These are phyloP conservation scores for Zygoascus flipseniorum DNA, from an alignment of 805 yeast genomes.

Conservation along the genomic window DNA sequence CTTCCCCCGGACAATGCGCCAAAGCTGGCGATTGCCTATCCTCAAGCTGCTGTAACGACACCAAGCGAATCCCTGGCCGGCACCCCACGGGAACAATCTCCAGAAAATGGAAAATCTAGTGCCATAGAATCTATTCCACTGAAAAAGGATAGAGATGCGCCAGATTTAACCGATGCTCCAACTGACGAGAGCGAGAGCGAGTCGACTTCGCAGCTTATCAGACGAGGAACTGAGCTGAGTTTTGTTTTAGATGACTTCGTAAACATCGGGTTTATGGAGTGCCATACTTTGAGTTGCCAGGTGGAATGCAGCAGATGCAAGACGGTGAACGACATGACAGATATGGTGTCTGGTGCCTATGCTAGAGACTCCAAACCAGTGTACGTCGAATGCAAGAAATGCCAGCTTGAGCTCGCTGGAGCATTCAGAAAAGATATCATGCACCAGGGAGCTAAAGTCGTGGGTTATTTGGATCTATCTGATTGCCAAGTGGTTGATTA, in stretches of 20 bases:
- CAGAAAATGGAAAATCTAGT: neutral
- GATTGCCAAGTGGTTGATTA: conserved; percentile 31
- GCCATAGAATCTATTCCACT: neutral
- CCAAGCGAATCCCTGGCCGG: neutral
- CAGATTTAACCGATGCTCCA: neutral
- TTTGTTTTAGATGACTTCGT: conserved; percentile 25
- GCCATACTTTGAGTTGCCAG: conserved; percentile 26
- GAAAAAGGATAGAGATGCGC: conserved; percentile 1
- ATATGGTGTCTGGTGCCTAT: conserved; percentile 28
- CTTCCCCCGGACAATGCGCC: conserved; percentile 10
- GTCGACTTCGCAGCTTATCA: neutral
- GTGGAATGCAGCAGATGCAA: conserved; percentile 33
- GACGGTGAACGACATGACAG: conserved; percentile 26
- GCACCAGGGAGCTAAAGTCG: conserved; percentile 23
- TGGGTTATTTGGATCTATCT: conserved; percentile 32
- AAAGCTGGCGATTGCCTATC: neutral
- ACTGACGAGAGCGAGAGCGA: neutral
- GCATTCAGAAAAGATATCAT: conserved; percentile 31
- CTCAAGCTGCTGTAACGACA: neutral
- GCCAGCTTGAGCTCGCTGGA: conserved; percentile 27
- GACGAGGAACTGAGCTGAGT: conserved; percentile 20
- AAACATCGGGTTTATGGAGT: conserved; percentile 29
- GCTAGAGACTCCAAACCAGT: conserved; percentile 27
- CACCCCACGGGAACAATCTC: neutral
- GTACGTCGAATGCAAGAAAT: conserved; percentile 27